phyloP scores from a whole-genome alignment of 192 early-diverging fungal genomes.

The Linnemannia schmuckeri region DNA sequence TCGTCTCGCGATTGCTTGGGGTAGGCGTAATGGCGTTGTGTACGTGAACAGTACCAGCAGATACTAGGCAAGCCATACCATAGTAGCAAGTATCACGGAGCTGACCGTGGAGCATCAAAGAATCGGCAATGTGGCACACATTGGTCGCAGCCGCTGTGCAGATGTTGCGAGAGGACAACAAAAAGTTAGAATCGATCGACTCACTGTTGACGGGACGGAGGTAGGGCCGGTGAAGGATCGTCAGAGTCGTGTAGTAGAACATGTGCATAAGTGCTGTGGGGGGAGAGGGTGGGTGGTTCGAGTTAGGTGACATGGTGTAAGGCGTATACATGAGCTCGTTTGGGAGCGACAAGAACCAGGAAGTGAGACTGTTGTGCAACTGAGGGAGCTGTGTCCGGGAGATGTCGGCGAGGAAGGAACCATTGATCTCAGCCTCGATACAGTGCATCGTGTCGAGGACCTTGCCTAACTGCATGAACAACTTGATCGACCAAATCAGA shows the following conservation, averaged over 20 bases:
- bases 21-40: constrained; percentile 45
- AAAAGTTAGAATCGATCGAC: constrained; percentile 24
- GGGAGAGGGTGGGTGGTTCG: constrained; percentile 30
- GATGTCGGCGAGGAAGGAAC: constrained; percentile 26
- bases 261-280: constrained; percentile 55
- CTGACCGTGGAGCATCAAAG: constrained; percentile 32
- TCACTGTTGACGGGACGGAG: constrained; percentile 30
- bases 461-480: constrained; percentile 34
- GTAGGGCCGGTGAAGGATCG: constrained; percentile 66
- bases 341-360: constrained; percentile 61
- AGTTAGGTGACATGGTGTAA: constrained; percentile 36
- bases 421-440: constrained; percentile 34
- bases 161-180: constrained; percentile 39
- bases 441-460: constrained; percentile 41
- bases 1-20: constrained; percentile 24
- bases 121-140: constrained; percentile 49
- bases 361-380: constrained; percentile 46
- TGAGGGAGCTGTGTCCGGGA: constrained; percentile 32
- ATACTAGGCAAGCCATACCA: constrained; percentile 37
- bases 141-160: constrained; percentile 52
- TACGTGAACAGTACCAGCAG: constrained; percentile 52
- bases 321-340: constrained; percentile 61
- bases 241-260: constrained; percentile 65
- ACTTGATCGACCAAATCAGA: constrained; percentile 27
- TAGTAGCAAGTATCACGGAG: constrained; percentile 28